Evolutionary conservation across 1,284 basidiomycete genomes (phyloP), one percentile per base, ranked within the genome.

Genomic region (Ganoderma multipileum): DNA sequence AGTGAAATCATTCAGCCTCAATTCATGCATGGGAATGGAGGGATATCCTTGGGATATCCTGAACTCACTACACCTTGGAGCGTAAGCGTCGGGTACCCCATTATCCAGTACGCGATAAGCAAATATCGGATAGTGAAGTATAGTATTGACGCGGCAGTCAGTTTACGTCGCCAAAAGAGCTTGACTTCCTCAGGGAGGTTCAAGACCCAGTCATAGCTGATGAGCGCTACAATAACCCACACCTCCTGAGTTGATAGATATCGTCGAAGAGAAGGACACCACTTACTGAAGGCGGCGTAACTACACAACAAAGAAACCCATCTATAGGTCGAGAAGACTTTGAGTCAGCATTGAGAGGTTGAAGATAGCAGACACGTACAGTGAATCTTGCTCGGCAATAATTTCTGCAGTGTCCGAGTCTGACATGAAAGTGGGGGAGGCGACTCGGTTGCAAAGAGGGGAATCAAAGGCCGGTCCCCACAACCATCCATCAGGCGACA

Each of bases 51-150:
- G n/a, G 4, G 6, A 57, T 9, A 11, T 20, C 33, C 30, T 36
- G 18, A 30, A 55, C 63, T 23, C 18, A 64, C 63, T 2, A 59
- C 30, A 38, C 64, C 64, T 36, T 59, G 39, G 7, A 65, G 18
- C 14, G 44, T 26, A 16, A 26, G 23, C 55, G 64, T 65, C 2
- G 64, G 64, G 23, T 65, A 65, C 0, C 64, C 64, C 64, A 65
- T 47, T 14, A 65, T 59, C 64, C 57, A 65, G 28, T 44, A 65
- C 38, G 36, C 33, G 55, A 65, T 59, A 26, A 65, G 44, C 26
- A 42, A 54, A 11, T 65, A 59, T 44, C 64, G 64, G 28, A 65
- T 65, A 20, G 3, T 30, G 26, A 65, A 65, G 64, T 65, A 65
- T 4, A 65, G 33, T 23, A 65, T 47, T n/a, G 64, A 65, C 20